A percentile compares a stretch with the other conserved stretches of the same genome.
Evolutionary conservation across 805 yeast genomes (phyloP).

Genomic region (Hyphopichia homilentoma): DNA sequence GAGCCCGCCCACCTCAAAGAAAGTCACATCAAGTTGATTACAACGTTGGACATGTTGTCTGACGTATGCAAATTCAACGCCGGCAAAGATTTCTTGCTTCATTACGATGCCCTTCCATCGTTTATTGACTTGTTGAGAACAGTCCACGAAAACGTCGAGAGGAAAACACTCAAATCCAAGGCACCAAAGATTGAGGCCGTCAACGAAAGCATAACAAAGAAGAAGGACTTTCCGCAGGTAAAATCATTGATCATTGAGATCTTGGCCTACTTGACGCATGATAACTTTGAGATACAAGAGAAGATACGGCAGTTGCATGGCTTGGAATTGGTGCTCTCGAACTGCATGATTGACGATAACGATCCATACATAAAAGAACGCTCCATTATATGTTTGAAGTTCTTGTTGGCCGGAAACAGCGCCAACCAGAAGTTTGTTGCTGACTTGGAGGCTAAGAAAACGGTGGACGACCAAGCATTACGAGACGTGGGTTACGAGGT

Average conservation of each 20-base stretch:
- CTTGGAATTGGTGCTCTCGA: slow-evolving; percentile 66
- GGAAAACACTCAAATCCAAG: slow-evolving; percentile 23
- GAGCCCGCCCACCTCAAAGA: slow-evolving; percentile 1
- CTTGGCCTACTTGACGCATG: slow-evolving; percentile 53
- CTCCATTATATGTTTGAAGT: slow-evolving; percentile 73
- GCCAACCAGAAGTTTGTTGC: slow-evolving; percentile 77
- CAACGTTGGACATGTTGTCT: slow-evolving; percentile 39
- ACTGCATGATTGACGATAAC: slow-evolving; percentile 80
- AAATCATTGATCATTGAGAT: slow-evolving; percentile 67
- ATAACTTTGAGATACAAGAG: slow-evolving; percentile 61
- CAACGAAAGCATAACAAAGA: background rate
- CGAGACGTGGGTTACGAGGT: slow-evolving; percentile 75
- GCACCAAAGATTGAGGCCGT: slow-evolving; percentile 8
- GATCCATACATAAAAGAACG: slow-evolving; percentile 89
- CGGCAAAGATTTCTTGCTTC: slow-evolving; percentile 37
- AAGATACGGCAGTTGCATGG: slow-evolving; percentile 62
- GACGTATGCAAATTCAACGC: slow-evolving; percentile 39
- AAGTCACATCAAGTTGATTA: slow-evolving; percentile 14
- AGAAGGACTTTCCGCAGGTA: slow-evolving; percentile 51
- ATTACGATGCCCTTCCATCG: slow-evolving; percentile 32
- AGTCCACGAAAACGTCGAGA: slow-evolving; percentile 39
- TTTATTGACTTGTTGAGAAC: slow-evolving; percentile 35
- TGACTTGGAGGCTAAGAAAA: slow-evolving; percentile 68
- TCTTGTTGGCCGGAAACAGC: slow-evolving; percentile 58
- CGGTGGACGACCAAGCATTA: slow-evolving; percentile 54